These are phyloP conservation scores for Calonectria honghensis DNA, from an alignment of 2,329 filamentous ascomycete genomes.

Conservation along the genomic window DNA sequence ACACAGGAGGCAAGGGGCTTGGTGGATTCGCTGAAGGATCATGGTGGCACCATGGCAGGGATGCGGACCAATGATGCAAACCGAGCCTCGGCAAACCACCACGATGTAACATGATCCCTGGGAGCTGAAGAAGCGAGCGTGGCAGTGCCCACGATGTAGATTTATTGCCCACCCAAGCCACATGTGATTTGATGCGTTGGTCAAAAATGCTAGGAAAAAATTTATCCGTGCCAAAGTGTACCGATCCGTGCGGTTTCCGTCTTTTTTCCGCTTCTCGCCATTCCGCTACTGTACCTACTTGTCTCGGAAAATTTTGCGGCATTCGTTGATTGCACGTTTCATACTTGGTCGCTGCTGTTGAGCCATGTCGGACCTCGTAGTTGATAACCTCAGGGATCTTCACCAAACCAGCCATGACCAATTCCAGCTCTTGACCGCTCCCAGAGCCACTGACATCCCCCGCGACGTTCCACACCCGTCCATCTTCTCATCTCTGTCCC, in stretches of 20 bases:
- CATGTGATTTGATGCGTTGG: not conserved
- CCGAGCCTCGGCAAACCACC: no score
- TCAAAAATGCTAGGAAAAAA: not conserved
- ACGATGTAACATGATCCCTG: conserved; percentile 17
- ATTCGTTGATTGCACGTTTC: not conserved
- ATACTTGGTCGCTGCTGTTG: not conserved
- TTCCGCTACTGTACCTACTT: not conserved
- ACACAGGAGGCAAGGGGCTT: not conserved
- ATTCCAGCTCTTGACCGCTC: not conserved
- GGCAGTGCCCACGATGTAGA: conserved; percentile 10
- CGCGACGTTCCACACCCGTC: not conserved
- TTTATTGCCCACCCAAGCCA: not conserved
- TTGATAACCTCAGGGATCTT: conserved; percentile 5
- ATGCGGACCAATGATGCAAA: not conserved
- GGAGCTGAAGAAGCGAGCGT: not conserved
- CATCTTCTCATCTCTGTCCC: not conserved
- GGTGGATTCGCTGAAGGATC: conserved; percentile 6
- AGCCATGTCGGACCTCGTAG: conserved; percentile 13
- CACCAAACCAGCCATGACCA: conserved; percentile 4
- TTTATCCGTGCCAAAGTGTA: not conserved
- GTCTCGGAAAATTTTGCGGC: not conserved
- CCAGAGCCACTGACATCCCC: not conserved
- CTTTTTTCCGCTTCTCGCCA: not conserved
- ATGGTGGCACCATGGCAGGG: conserved; percentile 1
- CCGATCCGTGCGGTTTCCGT: not conserved